Evolutionary conservation across 345 rosid genomes (phyloP).

Genomic region (Syzygium oleosum): DNA sequence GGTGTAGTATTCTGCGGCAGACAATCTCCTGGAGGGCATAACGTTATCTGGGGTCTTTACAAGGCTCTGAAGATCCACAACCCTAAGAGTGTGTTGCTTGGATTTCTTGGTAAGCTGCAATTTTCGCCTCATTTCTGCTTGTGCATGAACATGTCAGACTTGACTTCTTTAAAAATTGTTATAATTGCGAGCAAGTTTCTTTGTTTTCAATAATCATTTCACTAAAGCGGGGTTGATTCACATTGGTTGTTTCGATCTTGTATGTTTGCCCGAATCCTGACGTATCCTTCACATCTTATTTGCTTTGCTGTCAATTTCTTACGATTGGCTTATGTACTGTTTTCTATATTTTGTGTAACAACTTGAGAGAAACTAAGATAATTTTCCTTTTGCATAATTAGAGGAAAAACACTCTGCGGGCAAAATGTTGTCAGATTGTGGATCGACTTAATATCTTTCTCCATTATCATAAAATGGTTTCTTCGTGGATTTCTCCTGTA

Average conservation of each 20-base stretch:
- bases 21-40: slow-evolving; percentile 98
- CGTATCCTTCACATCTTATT: not conserved
- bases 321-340: not conserved
- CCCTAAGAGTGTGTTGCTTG: slow-evolving; percentile 57
- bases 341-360: not conserved
- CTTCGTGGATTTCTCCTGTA: not conserved
- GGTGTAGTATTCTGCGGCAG: slow-evolving; percentile 94
- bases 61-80: slow-evolving; percentile 81
- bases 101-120: slow-evolving; percentile 66
- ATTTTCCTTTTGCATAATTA: not conserved
- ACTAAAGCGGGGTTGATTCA: too few species aligned
- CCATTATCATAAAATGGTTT: not conserved
- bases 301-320: not conserved
- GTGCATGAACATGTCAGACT: not conserved
- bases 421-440: not conserved
- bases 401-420: not conserved
- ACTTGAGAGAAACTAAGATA: not conserved
- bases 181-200: not conserved
- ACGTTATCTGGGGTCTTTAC: slow-evolving; percentile 90
- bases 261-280: not conserved
- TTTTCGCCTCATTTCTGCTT: not conserved
- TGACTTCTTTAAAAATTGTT: not conserved
- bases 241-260: not conserved
- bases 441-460: not conserved
- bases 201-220: not conserved